Evolutionary conservation across 2,329 filamentous ascomycete species (phyloP), one percentile per base, ranked within the genome.

Genomic region (Magnaporthiopsis poae): DNA sequence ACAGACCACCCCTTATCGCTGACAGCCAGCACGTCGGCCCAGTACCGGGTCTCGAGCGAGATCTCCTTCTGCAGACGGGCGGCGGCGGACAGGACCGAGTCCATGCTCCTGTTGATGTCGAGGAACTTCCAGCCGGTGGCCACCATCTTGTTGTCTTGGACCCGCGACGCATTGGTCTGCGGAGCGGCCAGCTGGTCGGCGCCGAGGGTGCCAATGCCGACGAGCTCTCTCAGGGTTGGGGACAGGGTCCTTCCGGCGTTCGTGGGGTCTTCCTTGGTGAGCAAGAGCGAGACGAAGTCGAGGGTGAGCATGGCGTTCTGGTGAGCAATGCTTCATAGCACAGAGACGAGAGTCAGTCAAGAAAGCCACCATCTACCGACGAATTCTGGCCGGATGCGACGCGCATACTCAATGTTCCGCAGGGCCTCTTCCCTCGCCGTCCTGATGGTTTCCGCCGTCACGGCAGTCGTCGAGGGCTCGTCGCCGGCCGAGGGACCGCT

Each of bases 1-100:
- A 98, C 80, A 27, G 90, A 88, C 94, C 95, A 99, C 5, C 93
- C 92, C 66, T 88, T 88, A 70, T 92, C 86, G 70, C 89, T 92
- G 61, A 98, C 87, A 12, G 87, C 86, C 62, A 96, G 80, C 2
- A 98, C 85, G 71, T 96, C 89, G 66, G 90, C 85, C 95, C 95
- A 99, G 76, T 96, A 99, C 71, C 84, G 88, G 1, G 88, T 88
- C 79, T 99, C 95, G 36, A 87, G 86, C 12, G 85, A 83, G 46
- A 96, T 89, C 75, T 96, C 93, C 13, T 84, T 85, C 71, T 91
- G 86, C 15, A 99, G 78, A 60, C 91, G 84, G 33, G 84, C 82
- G 0, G 90, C 89, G 5, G 92, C 89, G 12, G 86, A 83, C 18
- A 92, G 79, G 29, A 96, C 84, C 52, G 88, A 88, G 71, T 91